These are phyloP conservation scores for Nepenthes mirabilis DNA, from an alignment of 148 eudicot genomes.

Conservation along the genomic window DNA sequence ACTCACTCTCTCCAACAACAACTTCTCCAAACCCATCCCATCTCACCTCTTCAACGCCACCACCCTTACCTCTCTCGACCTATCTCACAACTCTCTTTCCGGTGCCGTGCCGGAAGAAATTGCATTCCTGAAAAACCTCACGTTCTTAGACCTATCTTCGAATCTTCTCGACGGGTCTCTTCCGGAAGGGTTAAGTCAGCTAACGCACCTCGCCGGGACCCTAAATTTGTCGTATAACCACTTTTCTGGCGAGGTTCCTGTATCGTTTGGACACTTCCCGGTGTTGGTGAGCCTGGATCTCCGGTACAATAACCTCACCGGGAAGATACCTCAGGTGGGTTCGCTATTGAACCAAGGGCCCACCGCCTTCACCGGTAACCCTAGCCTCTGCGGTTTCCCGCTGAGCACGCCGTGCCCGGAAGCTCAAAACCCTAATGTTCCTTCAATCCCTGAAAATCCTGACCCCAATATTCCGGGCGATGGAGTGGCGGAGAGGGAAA, in stretches of 20 bases:
- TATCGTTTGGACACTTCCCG: conserved; percentile 56
- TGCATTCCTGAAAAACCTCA: conserved; percentile 19
- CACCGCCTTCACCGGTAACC: conserved; percentile 85
- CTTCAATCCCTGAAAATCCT: conserved; percentile 17
- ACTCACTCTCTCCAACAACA: conserved; percentile 45
- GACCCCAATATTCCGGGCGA: conserved; percentile 5
- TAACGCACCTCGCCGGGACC: conserved; percentile 48
- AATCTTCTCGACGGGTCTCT: conserved; percentile 57
- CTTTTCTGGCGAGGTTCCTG: conserved; percentile 65
- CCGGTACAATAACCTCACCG: conserved; percentile 60
- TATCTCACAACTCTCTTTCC: conserved; percentile 51
- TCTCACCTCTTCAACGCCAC: conserved; percentile 45
- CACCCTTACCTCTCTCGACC: conserved; percentile 38
- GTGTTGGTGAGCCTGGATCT: conserved; percentile 72
- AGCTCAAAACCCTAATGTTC: conserved; percentile 45
- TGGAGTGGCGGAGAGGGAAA: conserved; percentile 15
- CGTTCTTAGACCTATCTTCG: conserved; percentile 48
- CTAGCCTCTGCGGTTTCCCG: conserved; percentile 80
- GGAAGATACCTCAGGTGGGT: conserved; percentile 75
- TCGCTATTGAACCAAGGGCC: conserved; percentile 84
- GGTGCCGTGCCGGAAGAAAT: conserved; percentile 53
- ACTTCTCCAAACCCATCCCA: conserved; percentile 46
- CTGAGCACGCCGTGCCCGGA: conserved; percentile 36
- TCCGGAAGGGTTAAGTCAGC: conserved; percentile 32
- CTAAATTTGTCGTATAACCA: conserved; percentile 56